Base-by-base conservation (phyloP, 441 rosid genomes). In the Aleurites moluccanus region DNA sequence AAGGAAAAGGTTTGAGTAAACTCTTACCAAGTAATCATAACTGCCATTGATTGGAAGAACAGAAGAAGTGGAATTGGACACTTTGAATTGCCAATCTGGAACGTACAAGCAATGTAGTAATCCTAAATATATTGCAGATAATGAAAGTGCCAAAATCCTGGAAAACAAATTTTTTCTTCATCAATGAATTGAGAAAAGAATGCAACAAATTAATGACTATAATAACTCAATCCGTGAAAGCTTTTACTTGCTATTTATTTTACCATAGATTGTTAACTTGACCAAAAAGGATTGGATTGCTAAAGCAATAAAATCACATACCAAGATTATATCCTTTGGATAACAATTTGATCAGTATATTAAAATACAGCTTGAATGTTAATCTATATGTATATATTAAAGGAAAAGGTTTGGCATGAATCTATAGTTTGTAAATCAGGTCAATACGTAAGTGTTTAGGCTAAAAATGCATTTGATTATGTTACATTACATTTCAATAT, bases 81-180 rank as follows among this genome's bases (percentile, higher is more conserved):
- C 21, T 35, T 70, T 73, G 78, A 74, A 81, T 59, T 72, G 77
- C 84, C 84, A 81, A 64, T 81, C 81, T 11, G 84, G 84, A 75
- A 78, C 81, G 30, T 78, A 81, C 25, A 81, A 21, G 23, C 84
- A 79, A 63, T 81, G 64, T 62, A 75, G 18, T 47, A 78, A 64
- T 28, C 79, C 72, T 67, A 71, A 27, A 30, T 77, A 78, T 4
- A 81, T 20, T 4, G 81, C 81, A 63, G 67, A 67, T 16, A 81
- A 33, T 42, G 74, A 56, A 71, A 81, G 25, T 33, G 75, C 81
- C 25, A 64, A 63, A 38, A 70, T 3, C 81, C 84, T 81, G 72
- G 52, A 63, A 45, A 73, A 62, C 71, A 57, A 13, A 3, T 21
- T 3, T 18, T 73, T 61, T 10, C 72, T 60, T 68, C 52, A 33